phyloP scores from a whole-genome alignment of 2,329 filamentous ascomycete species.

The Trichothecium sympodiale region DNA sequence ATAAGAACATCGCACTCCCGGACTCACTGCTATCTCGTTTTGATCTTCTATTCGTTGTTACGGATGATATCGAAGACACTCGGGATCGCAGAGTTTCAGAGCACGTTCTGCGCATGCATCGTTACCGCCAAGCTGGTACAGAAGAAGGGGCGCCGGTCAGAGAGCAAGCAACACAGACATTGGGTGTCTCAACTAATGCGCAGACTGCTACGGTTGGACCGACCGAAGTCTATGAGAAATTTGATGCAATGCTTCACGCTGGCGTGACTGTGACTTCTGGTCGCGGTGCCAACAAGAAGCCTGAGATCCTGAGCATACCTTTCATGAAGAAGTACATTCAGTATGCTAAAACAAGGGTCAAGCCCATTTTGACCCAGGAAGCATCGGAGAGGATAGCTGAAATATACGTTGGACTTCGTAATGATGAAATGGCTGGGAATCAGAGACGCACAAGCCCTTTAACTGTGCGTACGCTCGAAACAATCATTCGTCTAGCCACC shows the following conservation, averaged over 20 bases:
- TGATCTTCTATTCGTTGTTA: conserved; percentile 93
- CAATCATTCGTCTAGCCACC: conserved; percentile 92
- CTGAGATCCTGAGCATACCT: conserved; percentile 86
- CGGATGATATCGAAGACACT: conserved; percentile 93
- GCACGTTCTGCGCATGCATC: conserved; percentile 93
- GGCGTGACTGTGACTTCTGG: conserved; percentile 71
- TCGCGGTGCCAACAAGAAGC: conserved; percentile 61
- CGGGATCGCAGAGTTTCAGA: conserved; percentile 87
- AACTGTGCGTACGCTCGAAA: conserved; percentile 94
- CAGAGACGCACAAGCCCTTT: conserved; percentile 88
- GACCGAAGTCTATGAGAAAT: conserved; percentile 92
- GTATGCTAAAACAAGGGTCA: conserved; percentile 86
- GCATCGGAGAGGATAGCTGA: conserved; percentile 86
- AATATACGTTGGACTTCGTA: conserved; percentile 84
- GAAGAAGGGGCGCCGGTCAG: conserved; percentile 93
- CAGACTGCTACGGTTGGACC: conserved; percentile 61
- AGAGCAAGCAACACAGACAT: conserved; percentile 71
- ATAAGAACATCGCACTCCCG: conserved; percentile 95
- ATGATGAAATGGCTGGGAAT: conserved; percentile 92
- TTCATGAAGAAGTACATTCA: conserved; percentile 99
- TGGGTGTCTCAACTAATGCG: conserved; percentile 78
- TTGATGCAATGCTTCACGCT: conserved; percentile 88
- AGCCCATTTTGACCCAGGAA: conserved; percentile 81
- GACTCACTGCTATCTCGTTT: conserved; percentile 97
- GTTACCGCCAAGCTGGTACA: conserved; percentile 82